Evolutionary conservation across 208 protist genomes (phyloP).

Genomic region (Trypanosoma caninum): DNA sequence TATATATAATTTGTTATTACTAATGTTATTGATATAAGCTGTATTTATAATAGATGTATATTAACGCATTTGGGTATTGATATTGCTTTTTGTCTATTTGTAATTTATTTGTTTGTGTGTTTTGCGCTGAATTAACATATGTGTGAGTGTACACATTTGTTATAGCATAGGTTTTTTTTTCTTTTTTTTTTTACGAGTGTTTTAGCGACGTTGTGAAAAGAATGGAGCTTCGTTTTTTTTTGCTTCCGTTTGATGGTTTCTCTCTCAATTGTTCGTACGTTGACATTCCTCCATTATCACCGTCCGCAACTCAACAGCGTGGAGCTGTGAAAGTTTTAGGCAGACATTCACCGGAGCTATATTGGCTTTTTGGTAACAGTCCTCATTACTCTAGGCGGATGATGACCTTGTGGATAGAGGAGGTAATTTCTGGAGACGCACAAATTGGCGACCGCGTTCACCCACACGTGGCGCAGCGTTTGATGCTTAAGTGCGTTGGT

Average conservation of each 20-base stretch:
- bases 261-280: background rate
- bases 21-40: no score
- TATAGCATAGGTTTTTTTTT: conserved; percentile 30
- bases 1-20: no score
- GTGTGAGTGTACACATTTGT: background rate
- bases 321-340: conserved; percentile 6
- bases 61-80: no score
- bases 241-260: conserved; percentile 17
- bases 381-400: conserved; percentile 29
- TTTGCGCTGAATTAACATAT: no score
- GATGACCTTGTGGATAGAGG: conserved; percentile 19
- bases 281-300: conserved; percentile 12
- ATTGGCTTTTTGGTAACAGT: conserved; percentile 40
- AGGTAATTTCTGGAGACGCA: background rate
- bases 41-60: no score
- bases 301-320: background rate
- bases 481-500: conserved; percentile 16
- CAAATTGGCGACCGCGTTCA: background rate
- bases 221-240: conserved; percentile 33
- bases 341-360: conserved; percentile 27
- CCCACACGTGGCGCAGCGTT: conserved; percentile 2
- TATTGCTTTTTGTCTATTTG: no score
- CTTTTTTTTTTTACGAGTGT: conserved; percentile 7
- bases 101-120: no score
- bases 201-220: conserved; percentile 5